These are phyloP conservation scores for Fusarium pseudograminearum DNA, from an alignment of 2,329 filamentous ascomycete species.

Conservation along the genomic window DNA sequence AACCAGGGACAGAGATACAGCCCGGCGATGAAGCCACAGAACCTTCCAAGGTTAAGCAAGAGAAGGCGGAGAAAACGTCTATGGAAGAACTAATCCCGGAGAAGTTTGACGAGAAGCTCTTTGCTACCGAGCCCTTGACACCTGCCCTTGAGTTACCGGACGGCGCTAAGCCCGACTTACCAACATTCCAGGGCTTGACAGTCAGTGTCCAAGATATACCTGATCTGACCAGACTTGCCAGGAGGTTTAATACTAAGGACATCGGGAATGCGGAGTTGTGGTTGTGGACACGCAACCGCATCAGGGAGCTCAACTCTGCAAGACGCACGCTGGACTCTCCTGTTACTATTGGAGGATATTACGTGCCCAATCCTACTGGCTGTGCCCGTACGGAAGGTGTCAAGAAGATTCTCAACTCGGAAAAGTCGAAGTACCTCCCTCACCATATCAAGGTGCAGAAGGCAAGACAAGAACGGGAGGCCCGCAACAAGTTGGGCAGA, in stretches of 20 bases:
- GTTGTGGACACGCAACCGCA: conserved; percentile 68
- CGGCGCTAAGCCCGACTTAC: conserved; percentile 60
- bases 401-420: conserved; percentile 95
- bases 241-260: conserved; percentile 59
- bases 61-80: conserved; percentile 37
- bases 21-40: conserved; percentile 52
- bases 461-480: conserved; percentile 90
- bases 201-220: conserved; percentile 62
- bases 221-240: conserved; percentile 62
- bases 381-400: conserved; percentile 91
- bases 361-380: conserved; percentile 87
- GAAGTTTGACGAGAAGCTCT: conserved; percentile 60
- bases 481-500: conserved; percentile 75
- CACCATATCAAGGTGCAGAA: conserved; percentile 97
- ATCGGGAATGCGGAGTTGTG: conserved; percentile 66
- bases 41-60: conserved; percentile 29
- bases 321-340: conserved; percentile 48
- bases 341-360: conserved; percentile 72
- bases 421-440: conserved; percentile 97
- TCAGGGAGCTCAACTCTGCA: conserved; percentile 65
- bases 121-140: conserved; percentile 60
- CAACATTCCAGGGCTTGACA: conserved; percentile 58
- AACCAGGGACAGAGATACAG: conserved; percentile 62
- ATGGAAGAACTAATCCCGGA: conserved; percentile 55
- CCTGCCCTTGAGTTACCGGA: conserved; percentile 61